Percentiles rank a stretch among this genome's conserved stretches.
Conservation (phyloP, 495 filamentous ascomycete species). For the Daldinia decipiens region DNA sequence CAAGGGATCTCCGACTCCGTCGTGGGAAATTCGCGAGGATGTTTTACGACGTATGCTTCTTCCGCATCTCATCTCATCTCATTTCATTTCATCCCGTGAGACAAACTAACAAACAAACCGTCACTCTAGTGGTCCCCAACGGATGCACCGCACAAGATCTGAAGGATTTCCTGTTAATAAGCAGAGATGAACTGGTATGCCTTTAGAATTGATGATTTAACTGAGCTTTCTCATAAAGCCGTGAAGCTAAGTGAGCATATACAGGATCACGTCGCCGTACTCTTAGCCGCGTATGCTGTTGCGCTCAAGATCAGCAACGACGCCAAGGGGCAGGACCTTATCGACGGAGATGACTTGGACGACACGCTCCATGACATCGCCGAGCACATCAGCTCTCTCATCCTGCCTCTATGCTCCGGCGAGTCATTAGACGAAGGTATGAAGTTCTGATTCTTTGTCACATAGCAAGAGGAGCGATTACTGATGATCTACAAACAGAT, state of each 20-base stretch:
- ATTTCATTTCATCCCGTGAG: neutral
- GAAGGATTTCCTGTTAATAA: neutral
- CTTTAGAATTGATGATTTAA: neutral
- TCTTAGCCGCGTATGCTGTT: slow-evolving; percentile 30
- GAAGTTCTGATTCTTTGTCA: neutral
- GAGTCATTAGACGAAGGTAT: slow-evolving; percentile 39
- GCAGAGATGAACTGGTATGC: slow-evolving; percentile 15
- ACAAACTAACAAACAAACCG: slow-evolving; percentile 17
- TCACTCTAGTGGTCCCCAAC: slow-evolving; percentile 20
- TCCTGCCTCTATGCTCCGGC: slow-evolving; percentile 34
- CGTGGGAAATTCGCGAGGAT: slow-evolving; percentile 10
- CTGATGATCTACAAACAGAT: slow-evolving; percentile 23
- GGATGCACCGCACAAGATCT: slow-evolving; percentile 9
- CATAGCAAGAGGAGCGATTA: neutral
- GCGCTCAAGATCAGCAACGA: slow-evolving; percentile 22
- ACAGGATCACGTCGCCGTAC: slow-evolving; percentile 30
- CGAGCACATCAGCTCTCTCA: slow-evolving; percentile 31
- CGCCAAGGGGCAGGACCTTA: neutral
- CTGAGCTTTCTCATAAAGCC: neutral
- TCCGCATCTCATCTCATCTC: neutral
- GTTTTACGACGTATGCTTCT: slow-evolving; percentile 16
- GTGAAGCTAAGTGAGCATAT: neutral
- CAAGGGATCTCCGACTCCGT: neutral
- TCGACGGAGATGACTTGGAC: neutral
- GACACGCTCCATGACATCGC: slow-evolving; percentile 17